phyloP scores from a whole-genome alignment of 805 yeast genomes.

The Lachancea thermotolerans region DNA sequence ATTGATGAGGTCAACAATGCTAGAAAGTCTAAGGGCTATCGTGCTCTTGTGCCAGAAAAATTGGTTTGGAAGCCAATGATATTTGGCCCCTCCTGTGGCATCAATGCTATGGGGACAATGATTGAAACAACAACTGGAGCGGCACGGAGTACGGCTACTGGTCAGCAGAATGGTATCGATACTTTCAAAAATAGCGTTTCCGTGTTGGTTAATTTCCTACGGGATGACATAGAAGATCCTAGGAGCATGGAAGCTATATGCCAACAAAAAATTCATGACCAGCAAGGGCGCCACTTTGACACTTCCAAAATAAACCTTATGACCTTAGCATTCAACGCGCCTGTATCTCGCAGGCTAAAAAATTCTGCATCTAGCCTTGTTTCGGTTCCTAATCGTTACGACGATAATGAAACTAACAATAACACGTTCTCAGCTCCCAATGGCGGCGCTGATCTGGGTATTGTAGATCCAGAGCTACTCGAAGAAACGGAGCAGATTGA shows the following conservation, averaged over 20 bases:
- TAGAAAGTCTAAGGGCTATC: slow-evolving; percentile 52
- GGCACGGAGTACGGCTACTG: slow-evolving; percentile 10
- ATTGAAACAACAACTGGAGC: slow-evolving; percentile 24
- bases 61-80: slow-evolving; percentile 77
- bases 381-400: slow-evolving; percentile 11
- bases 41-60: slow-evolving; percentile 42
- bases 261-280: slow-evolving; percentile 38
- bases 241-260: slow-evolving; percentile 54
- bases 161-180: slow-evolving; percentile 18
- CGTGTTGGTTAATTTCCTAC: slow-evolving; percentile 50
- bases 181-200: slow-evolving; percentile 43
- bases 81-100: slow-evolving; percentile 83
- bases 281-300: background rate
- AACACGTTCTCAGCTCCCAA: slow-evolving; percentile 15
- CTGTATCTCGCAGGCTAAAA: slow-evolving; percentile 1
- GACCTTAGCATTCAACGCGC: background rate
- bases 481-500: slow-evolving; percentile 11
- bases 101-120: slow-evolving; percentile 41
- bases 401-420: slow-evolving; percentile 15
- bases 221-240: slow-evolving; percentile 63
- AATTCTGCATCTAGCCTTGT: slow-evolving; percentile 11
- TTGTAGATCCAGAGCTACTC: slow-evolving; percentile 1
- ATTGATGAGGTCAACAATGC: slow-evolving; percentile 35
- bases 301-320: background rate
- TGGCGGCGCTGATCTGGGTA: background rate